These are phyloP conservation scores for Xylaria venustula DNA, from an alignment of 495 filamentous ascomycete species.

Conservation along the genomic window DNA sequence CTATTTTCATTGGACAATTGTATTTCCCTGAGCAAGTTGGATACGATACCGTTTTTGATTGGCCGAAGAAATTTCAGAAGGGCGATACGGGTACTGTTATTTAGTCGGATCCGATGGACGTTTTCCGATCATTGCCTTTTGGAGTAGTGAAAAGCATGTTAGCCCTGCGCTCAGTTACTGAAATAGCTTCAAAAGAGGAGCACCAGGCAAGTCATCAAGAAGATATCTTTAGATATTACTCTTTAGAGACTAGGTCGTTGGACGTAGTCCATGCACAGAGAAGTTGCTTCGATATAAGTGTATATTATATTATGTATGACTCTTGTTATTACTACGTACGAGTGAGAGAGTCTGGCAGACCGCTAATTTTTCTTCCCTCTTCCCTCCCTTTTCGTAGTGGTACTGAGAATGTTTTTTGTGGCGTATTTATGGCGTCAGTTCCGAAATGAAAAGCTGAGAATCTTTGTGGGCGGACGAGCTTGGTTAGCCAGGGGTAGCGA, in stretches of 20 bases:
- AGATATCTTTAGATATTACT: too few species aligned
- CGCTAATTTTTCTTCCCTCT: too few species aligned
- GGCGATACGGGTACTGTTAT: neutral
- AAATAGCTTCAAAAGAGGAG: too few species aligned
- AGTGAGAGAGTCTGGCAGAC: too few species aligned
- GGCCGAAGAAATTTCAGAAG: neutral
- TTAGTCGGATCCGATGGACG: neutral
- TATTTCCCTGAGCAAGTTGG: neutral
- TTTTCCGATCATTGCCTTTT: neutral
- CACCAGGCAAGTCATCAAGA: too few species aligned
- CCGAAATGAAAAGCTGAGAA: neutral
- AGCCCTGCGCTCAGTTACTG: too few species aligned
- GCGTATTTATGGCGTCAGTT: conserved; percentile 10
- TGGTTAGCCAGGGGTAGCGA: neutral
- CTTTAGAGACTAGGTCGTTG: too few species aligned
- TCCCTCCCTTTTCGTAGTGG: too few species aligned
- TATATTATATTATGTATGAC: too few species aligned
- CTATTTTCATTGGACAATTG: neutral
- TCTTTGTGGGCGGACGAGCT: neutral
- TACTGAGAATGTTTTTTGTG: neutral
- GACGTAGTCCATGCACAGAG: too few species aligned
- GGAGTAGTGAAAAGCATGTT: neutral
- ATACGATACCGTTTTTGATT: neutral
- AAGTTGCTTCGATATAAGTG: too few species aligned
- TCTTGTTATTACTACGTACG: too few species aligned